These are phyloP conservation scores for Geotrichum reessii DNA, from an alignment of 1,139 yeast genomes.

Conservation along the genomic window DNA sequence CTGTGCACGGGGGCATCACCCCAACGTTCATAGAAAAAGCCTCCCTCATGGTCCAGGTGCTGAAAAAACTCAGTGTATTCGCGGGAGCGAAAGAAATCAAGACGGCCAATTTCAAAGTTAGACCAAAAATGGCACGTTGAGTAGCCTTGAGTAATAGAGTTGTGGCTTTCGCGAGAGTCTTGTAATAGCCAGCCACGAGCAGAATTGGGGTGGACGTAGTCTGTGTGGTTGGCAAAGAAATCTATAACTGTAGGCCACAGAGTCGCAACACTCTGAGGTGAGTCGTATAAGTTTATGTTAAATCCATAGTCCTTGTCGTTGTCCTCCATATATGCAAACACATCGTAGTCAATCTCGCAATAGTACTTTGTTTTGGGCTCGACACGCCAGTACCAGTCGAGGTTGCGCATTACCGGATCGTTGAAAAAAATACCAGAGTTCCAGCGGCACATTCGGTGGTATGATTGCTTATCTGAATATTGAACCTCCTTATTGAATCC, in stretches of 20 bases:
- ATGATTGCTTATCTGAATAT: conserved; percentile 57
- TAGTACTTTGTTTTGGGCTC: conserved; percentile 70
- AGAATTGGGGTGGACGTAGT: conserved; percentile 59
- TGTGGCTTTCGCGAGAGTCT: conserved; percentile 39
- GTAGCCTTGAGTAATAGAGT: conserved; percentile 53
- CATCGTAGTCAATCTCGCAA: conserved; percentile 66
- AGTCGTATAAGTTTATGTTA: conserved; percentile 61
- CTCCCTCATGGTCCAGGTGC: conserved; percentile 61
- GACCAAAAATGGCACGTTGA: conserved; percentile 88
- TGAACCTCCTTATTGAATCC: conserved; percentile 47
- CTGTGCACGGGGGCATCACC: conserved; percentile 90
- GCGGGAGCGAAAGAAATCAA: conserved; percentile 69
- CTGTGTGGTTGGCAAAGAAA: conserved; percentile 51
- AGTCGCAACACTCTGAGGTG: conserved; percentile 54
- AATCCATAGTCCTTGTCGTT: conserved; percentile 66
- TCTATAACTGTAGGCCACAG: conserved; percentile 66
- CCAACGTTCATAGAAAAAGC: conserved; percentile 83
- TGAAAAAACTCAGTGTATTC: conserved; percentile 63
- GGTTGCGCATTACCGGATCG: conserved; percentile 53
- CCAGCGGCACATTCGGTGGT: conserved; percentile 76
- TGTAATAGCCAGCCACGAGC: conserved; percentile 73
- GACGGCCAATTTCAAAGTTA: conserved; percentile 73
- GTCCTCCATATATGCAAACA: conserved; percentile 65
- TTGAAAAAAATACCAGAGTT: conserved; percentile 60
- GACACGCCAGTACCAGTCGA: conserved; percentile 68